Percentiles rank a stretch among this genome's conserved stretches.
Evolutionary conservation across 1,284 basidiomycete species (phyloP).

Genomic region (Xerocomus minutiporus): DNA sequence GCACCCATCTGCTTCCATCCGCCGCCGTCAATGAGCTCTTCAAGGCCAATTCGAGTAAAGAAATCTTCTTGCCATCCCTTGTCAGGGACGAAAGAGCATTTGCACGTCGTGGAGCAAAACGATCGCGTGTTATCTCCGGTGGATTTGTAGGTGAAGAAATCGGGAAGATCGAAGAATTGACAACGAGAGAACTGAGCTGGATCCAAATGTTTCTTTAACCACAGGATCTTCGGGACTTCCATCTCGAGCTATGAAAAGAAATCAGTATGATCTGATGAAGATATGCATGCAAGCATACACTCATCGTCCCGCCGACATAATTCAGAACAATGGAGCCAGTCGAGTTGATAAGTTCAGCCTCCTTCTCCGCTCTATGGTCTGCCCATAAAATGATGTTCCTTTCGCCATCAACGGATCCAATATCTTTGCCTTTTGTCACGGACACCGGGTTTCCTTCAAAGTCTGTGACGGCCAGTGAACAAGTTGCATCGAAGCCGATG

Average conservation of each 20-base stretch:
- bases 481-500: constrained; percentile 95
- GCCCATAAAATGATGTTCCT: constrained; percentile 91
- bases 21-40: constrained; percentile 58
- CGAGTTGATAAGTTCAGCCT: constrained; percentile 87
- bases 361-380: constrained; percentile 89
- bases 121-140: constrained; percentile 80
- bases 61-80: constrained; percentile 90
- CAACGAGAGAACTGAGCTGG: constrained; percentile 70
- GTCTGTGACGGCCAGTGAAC: constrained; percentile 88
- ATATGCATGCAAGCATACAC: constrained; percentile 51
- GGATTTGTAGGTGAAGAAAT: constrained; percentile 92
- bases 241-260: constrained; percentile 72
- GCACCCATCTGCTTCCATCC: constrained; percentile 80
- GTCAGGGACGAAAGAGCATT: constrained; percentile 90
- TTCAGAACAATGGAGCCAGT: constrained; percentile 84
- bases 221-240: constrained; percentile 95
- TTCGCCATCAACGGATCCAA: constrained; percentile 60
- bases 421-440: constrained; percentile 68
- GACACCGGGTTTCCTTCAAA: constrained; percentile 69
- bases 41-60: constrained; percentile 79
- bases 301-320: constrained; percentile 96
- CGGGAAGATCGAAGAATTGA: constrained; percentile 96
- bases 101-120: constrained; percentile 93
- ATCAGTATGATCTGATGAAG: constrained; percentile 6
- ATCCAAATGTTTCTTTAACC: constrained; percentile 90